Evolutionary conservation across 2,329 filamentous ascomycete species (phyloP), one percentile per base, ranked within the genome.

Genomic region (Fusarium tanahbumbuense): DNA sequence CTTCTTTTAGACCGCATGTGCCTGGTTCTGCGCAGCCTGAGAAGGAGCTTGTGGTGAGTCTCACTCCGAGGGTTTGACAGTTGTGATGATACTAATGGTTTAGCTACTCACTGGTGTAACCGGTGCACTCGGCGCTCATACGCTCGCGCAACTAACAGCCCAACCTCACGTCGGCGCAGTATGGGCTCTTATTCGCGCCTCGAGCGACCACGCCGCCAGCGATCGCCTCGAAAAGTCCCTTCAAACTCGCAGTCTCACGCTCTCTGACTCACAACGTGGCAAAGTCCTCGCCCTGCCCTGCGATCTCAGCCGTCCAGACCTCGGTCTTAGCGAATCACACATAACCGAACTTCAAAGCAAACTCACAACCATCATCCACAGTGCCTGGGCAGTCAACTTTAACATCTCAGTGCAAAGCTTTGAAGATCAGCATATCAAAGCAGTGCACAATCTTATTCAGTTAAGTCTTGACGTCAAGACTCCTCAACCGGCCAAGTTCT

Each of bases 41-140:
- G 2, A 73, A 76, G 22, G 77, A 80, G 32, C 70, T 77, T 16
- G 75, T 80, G 28, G 77, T 79, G 64, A 30, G 28, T 27, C 9
- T 9, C 9, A 25, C 25, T 25, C 25, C 9, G 25, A 3, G 8
- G 1, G n/a, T 9, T 25, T 25, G 25, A 25, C 9, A 8, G 1
- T 12, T 28, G 27, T 28, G 11, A 30, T 13, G 2, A 30, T 1
- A 2, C 48, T 61, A 42, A 73, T 12, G 1, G 11, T 0, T 0
- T 2, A 81, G 76, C 69, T 89, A 15, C 77, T 91, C 11, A 91
- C 89, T 3, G 89, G 89, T 11, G 84, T 84, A 0, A 91, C 89
- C 0, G 89, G 89, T 2, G 87, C 86, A 7, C 79, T 91, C 0
- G 89, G 89, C 6, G 84, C 87, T 0, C 87, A 89, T 54, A 78